These are phyloP conservation scores for Cadophora sp. DNA, from an alignment of 2,329 filamentous ascomycete species.

Conservation along the genomic window DNA sequence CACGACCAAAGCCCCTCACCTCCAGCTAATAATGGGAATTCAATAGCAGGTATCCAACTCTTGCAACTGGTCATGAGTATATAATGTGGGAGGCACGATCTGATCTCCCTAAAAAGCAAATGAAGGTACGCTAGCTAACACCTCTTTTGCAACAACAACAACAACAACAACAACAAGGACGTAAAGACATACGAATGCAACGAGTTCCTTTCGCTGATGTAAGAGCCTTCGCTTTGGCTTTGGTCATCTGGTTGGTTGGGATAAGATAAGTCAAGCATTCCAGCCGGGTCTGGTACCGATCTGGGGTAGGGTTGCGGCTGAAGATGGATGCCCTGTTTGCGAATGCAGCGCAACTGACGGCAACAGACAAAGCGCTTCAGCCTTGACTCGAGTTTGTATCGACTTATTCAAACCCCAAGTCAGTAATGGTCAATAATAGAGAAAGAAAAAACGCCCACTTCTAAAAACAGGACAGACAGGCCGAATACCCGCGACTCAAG, in stretches of 20 bases:
- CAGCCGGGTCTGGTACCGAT: conserved; percentile 10
- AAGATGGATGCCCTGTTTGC: neutral
- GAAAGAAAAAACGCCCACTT: neutral
- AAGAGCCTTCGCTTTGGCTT: neutral
- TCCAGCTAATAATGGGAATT: no score
- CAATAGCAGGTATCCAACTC: no score
- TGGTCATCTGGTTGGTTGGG: neutral
- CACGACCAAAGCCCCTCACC: no score
- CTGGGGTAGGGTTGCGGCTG: conserved; percentile 5
- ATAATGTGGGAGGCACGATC: no score
- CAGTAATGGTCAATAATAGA: neutral
- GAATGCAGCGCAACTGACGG: neutral
- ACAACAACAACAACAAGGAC: no score
- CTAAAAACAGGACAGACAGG: neutral
- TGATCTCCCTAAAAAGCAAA: no score
- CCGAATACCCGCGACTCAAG: conserved; percentile 13
- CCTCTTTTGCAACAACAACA: no score
- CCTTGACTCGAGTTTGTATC: neutral
- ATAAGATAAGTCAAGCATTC: conserved; percentile 12
- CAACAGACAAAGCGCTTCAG: neutral
- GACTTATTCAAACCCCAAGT: neutral
- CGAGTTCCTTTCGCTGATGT: neutral
- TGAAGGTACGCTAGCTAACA: no score
- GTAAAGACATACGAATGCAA: no score
- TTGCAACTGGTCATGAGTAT: no score